These are phyloP conservation scores for Pseudogymnoascus destructans DNA, from an alignment of 2,329 filamentous ascomycete species.

Conservation along the genomic window DNA sequence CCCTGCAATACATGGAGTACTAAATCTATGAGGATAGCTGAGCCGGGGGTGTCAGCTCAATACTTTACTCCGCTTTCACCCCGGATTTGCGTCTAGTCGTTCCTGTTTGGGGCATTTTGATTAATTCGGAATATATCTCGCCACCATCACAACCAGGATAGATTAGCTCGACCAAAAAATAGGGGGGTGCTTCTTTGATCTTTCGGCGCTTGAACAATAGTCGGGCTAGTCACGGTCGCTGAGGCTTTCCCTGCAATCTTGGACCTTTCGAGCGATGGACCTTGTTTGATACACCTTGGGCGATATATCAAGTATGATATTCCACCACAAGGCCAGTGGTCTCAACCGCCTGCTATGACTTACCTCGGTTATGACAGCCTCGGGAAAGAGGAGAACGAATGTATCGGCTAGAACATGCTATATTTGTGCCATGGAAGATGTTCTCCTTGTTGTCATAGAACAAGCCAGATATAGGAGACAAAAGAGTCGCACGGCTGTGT, in stretches of 20 bases:
- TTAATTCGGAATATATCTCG: background rate
- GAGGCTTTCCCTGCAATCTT: background rate
- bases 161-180: background rate
- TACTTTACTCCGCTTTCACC: background rate
- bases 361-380: background rate
- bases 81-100: slow-evolving; percentile 4
- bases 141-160: background rate
- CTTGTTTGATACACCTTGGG: background rate
- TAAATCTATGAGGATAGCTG: background rate
- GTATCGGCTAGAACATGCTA: background rate
- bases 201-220: background rate
- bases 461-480: background rate
- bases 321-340: background rate
- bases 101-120: background rate
- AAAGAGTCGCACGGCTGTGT: background rate
- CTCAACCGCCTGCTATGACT: background rate
- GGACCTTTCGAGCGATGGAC: background rate
- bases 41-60: background rate
- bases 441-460: background rate
- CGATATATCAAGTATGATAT: background rate
- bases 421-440: background rate
- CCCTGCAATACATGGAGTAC: background rate
- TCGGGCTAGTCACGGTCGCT: background rate
- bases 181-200: background rate
- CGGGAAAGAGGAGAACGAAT: no score